Evolutionary conservation across 257 asterid genomes (phyloP), one percentile per base, ranked within the genome.

Genomic region (Solanum virginianum): DNA sequence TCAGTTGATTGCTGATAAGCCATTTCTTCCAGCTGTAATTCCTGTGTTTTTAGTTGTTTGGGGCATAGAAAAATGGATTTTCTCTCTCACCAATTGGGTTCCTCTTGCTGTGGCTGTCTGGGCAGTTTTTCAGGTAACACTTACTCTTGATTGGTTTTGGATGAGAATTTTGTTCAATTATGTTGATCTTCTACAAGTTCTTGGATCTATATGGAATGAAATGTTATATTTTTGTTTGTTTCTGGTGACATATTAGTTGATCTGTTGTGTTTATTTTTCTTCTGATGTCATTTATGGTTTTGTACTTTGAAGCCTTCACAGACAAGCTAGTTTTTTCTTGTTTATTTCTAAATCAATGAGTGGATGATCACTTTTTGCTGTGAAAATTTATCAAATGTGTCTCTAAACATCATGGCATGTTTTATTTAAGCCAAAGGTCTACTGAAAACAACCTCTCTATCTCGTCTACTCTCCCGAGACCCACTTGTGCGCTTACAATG

Each of bases 41-140:
- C 98, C 97, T 74, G 10, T 92, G 68, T 83, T 94, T 87, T 66
- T 97, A 2, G 82, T 94, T 82, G 86, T 92, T 80, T 97, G 99
- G 98, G 90, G 68, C 32, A 90, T 97, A 83, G 99, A 97, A 92
- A 95, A 88, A 87, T 97, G 98, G 96, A 87, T 95, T 57, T 94
- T 95, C 90, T 88, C 95, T 84, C 89, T 94, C 13, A 93, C 99
- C 8, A 93, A 89, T 89, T 97, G 99, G 99, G 94, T 95, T 85
- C 93, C 95, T 89, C 95, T 97, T 84, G 90, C 83, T 87, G 90
- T 93, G 84, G 97, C 98, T 66, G 94, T 97, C 10, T 95, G 95
- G 97, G 94, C 97, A 51, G 88, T 97, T 56, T 70, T 97, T 89
- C 99, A 95, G 99, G 99, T 94, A 83, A n/a, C 62, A n/a, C 55